Evolutionary conservation across 2,329 filamentous ascomycete species (phyloP).

Genomic region (Penicillium sp.): DNA sequence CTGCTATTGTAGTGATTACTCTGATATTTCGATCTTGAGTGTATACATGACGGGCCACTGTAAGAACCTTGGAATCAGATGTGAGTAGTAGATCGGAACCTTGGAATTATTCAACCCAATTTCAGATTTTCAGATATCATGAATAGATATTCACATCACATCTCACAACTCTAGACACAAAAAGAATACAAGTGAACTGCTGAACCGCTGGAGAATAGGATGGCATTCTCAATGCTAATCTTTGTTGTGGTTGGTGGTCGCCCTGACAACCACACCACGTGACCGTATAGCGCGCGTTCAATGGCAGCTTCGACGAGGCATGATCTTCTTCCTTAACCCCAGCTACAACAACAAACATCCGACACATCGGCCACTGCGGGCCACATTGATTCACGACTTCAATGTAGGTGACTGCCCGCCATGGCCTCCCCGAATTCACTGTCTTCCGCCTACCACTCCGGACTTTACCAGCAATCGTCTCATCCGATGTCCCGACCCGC

Average conservation of each 20-base stretch:
- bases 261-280: conserved; percentile 27
- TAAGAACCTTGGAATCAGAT: too few relatives aligned
- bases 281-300: conserved; percentile 18
- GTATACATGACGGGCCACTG: too few relatives aligned
- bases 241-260: conserved; percentile 22
- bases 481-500: conserved; percentile 44
- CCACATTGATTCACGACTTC: conserved; percentile 32
- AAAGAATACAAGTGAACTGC: too few relatives aligned
- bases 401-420: conserved; percentile 30
- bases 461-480: conserved; percentile 39
- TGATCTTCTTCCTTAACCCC: conserved; percentile 14
- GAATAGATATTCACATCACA: too few relatives aligned
- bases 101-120: too few relatives aligned
- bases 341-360: conserved; percentile 29
- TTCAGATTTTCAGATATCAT: too few relatives aligned
- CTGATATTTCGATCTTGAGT: too few relatives aligned
- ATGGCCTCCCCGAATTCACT: conserved; percentile 45
- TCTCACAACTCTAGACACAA: too few relatives aligned
- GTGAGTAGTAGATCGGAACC: too few relatives aligned
- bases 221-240: conserved; percentile 2
- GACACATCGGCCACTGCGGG: conserved; percentile 23
- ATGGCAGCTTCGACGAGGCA: conserved; percentile 18
- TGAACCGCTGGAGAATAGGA: too few relatives aligned
- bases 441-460: conserved; percentile 40
- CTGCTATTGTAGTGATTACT: too few relatives aligned